Conservation (phyloP, 352 stramenopile genomes). For the Phytophthora sp. region DNA sequence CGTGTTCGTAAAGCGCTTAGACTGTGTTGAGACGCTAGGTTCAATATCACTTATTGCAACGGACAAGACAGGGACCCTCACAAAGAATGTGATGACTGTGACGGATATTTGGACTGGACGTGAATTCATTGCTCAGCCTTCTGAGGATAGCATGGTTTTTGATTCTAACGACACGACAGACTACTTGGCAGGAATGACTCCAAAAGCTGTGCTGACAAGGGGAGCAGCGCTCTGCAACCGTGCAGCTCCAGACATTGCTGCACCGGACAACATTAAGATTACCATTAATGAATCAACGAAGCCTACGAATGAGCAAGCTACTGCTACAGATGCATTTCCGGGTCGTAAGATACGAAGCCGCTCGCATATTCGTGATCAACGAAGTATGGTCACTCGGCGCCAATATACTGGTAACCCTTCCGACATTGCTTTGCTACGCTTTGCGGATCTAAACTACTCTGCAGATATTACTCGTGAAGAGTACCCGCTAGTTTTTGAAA, state of each 20-base stretch:
- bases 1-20: conserved; percentile 90
- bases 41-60: conserved; percentile 91
- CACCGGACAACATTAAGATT: too few relatives aligned
- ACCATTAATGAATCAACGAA: too few relatives aligned
- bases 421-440: conserved; percentile 58
- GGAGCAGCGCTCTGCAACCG: conserved; percentile 49
- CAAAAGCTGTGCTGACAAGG: conserved; percentile 45
- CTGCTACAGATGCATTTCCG: neutral
- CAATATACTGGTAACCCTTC: conserved; percentile 60
- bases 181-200: conserved; percentile 22
- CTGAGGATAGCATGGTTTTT: conserved; percentile 30
- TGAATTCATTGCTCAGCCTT: conserved; percentile 38
- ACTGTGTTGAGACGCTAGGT: conserved; percentile 90
- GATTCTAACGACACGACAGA: conserved; percentile 41
- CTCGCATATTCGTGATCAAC: conserved; percentile 16
- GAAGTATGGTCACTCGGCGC: conserved; percentile 27
- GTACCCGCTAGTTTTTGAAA: conserved; percentile 57
- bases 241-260: conserved; percentile 23
- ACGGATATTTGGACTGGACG: conserved; percentile 48
- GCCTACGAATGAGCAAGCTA: neutral
- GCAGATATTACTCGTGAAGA: conserved; percentile 39
- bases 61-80: conserved; percentile 94
- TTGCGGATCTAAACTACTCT: conserved; percentile 46
- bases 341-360: conserved; percentile 12
- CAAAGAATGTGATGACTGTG: conserved; percentile 71